Evolutionary conservation across 192 early-diverging fungal genomes (phyloP), one percentile per base, ranked within the genome.

Genomic region (Thamnidium elegans): DNA sequence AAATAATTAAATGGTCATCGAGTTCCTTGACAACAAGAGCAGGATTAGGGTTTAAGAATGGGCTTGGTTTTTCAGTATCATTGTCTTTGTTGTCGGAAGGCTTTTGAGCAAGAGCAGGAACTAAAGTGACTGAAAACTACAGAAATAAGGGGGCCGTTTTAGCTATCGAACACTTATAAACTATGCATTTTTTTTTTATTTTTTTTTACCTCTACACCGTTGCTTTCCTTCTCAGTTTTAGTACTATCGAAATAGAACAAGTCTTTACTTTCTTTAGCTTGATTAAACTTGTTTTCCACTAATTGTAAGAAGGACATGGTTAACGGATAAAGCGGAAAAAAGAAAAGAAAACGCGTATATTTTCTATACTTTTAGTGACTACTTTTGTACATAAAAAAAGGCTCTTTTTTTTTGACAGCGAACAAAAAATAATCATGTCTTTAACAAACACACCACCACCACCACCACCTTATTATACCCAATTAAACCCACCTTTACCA

Each of bases 11-110:
- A 36, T 78, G 63, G 0, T 75, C 69, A 32, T 73, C 56, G 3
- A 55, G 58, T 51, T 84, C 78, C 10, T 71, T 43, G 0, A 86
- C 76, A 50, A 73, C 77, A 19, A 86, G 68, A 1, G 68, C 68
- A 9, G 84, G 81, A 44, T 42, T 50, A 26, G 81, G 80, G 15
- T 75, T 75, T 54, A 77, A 20, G 55, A 86, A 86, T 1, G 85
- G 85, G 53, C 83, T 64, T 20, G 56, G 26, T 34, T 69, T 75
- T 47, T 66, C 63, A 11, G 65, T 48, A 7, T 43, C 21, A 8
- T 65, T 55, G 19, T 60, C 58, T 7, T 42, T 21, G 50, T 43
- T 11, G 62, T 58, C 13, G 44, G 53, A 34, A 36, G 78, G 80
- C 61, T 80, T 84, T 30, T 69, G 64, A 47, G 42, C 56, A 20